Evolutionary conservation across 2,329 filamentous ascomycete species (phyloP), one percentile per base, ranked within the genome.

Genomic region (Colletotrichum karsti): DNA sequence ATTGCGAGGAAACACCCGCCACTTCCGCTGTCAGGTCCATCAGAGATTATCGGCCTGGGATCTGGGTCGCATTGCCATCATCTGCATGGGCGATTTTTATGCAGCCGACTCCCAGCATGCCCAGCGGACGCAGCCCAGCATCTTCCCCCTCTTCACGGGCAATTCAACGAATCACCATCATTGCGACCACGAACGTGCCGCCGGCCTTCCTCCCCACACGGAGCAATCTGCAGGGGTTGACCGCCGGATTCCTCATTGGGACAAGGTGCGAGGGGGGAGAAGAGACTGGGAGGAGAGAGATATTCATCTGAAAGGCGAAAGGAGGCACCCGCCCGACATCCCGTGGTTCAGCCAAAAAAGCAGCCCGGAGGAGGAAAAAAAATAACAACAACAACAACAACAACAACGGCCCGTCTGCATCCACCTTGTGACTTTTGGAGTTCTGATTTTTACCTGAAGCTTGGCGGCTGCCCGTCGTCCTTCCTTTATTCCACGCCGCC

Each of bases 141-240:
- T 18, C 24, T 18, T 28, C 28, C 46, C 35, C 42, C 58, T 57
- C 33, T 33, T 33, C 51, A 37, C 30, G 37, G 55, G 48, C 39
- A 35, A 20, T 12, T 20, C 30, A 44, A 15, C 64, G 60, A 67
- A 67, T 67, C 64, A 67, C 54, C 37, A 18, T 18, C 22, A 48
- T 28, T 18, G 35, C 53, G 26, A 64, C 60, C 12, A 58, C 28
- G 39, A 58, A 58, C 53, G 60, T 63, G 60, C 53, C 30, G 37
- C 53, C 37, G 7, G 42, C 28, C 42, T 24, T 44, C 54, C 64
- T 64, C 64, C 64, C 60, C 64, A 67, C 60, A 67, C 53, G 60
- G 64, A 67, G 60, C 56, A 67, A 67, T 67, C 64, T 67, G 64
- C 64, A 65, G 64, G 64, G 64, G 64, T 20, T 67, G 60, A 64